Evolutionary conservation across 177 flowering plant species (phyloP).

Genomic region (Vitis hybrid): DNA sequence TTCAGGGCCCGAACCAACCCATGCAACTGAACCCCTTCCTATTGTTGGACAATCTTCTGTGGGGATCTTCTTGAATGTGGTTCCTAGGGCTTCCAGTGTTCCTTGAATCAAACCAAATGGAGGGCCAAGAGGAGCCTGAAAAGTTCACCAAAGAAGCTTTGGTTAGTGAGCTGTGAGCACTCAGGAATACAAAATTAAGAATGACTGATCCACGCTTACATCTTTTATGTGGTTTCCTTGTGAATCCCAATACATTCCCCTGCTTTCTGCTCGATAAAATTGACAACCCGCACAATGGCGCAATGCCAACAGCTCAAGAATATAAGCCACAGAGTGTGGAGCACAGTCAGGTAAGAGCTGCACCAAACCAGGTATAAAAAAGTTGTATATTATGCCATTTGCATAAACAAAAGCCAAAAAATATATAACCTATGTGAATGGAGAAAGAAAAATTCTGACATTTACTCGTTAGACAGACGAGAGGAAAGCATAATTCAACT

Average conservation of each 20-base stretch:
- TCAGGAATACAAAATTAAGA: not conserved
- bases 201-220: conserved; percentile 39
- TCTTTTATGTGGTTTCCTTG: conserved; percentile 79
- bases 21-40: conserved; percentile 85
- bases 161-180: not conserved
- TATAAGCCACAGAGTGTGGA: conserved; percentile 77
- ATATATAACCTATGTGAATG: too few relatives aligned
- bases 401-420: too few relatives aligned
- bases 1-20: conserved; percentile 93
- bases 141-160: conserved; percentile 8
- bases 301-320: conserved; percentile 62
- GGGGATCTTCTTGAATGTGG: conserved; percentile 45
- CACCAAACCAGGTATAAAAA: conserved; percentile 19
- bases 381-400: not conserved
- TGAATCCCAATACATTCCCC: conserved; percentile 77
- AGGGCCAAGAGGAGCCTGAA: conserved; percentile 84
- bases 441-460: too few relatives aligned
- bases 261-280: conserved; percentile 87
- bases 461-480: too few relatives aligned
- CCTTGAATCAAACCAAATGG: conserved; percentile 97
- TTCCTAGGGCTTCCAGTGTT: conserved; percentile 70
- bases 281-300: conserved; percentile 95
- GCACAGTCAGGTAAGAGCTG: conserved; percentile 95
- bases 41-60: conserved; percentile 65
- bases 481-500: too few relatives aligned